Percentiles rank a stretch among this genome's conserved stretches.
These are phyloP conservation scores for Xylariaceae sp. DNA, from an alignment of 2,329 filamentous ascomycete species.

Conservation along the genomic window DNA sequence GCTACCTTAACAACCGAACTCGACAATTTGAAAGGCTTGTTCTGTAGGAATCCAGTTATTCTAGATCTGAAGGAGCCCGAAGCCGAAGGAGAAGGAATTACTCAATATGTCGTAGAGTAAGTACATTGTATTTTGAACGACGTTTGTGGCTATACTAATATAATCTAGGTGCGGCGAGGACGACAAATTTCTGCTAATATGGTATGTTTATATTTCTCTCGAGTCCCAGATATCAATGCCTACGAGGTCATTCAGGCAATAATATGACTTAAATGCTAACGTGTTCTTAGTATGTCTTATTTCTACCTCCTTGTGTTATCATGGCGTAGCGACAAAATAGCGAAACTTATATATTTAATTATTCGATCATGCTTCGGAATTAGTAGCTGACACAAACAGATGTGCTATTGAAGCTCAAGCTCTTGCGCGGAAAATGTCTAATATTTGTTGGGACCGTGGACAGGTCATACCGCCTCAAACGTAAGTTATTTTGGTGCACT, in stretches of 20 bases:
- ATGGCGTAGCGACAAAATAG: no score
- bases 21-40: constrained; percentile 81
- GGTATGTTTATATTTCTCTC: no score
- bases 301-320: no score
- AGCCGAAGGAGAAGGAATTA: constrained; percentile 75
- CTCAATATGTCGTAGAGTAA: constrained; percentile 84
- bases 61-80: constrained; percentile 85
- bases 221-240: no score
- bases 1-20: constrained; percentile 90
- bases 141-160: background rate
- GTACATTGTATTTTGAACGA: constrained; percentile 30
- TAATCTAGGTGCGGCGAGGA: constrained; percentile 80
- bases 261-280: no score
- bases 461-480: constrained; percentile 83
- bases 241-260: no score
- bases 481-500: no score
- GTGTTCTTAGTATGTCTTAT: background rate
- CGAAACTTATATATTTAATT: no score
- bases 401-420: constrained; percentile 91
- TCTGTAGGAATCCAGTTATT: constrained; percentile 80
- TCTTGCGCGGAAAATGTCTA: constrained; percentile 91
- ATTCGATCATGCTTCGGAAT: background rate
- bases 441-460: constrained; percentile 67
- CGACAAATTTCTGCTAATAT: constrained; percentile 92
- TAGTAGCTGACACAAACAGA: constrained; percentile 45